Evolutionary conservation across 1,139 yeast species (phyloP).

Genomic region (Blastobotrys elegans): DNA sequence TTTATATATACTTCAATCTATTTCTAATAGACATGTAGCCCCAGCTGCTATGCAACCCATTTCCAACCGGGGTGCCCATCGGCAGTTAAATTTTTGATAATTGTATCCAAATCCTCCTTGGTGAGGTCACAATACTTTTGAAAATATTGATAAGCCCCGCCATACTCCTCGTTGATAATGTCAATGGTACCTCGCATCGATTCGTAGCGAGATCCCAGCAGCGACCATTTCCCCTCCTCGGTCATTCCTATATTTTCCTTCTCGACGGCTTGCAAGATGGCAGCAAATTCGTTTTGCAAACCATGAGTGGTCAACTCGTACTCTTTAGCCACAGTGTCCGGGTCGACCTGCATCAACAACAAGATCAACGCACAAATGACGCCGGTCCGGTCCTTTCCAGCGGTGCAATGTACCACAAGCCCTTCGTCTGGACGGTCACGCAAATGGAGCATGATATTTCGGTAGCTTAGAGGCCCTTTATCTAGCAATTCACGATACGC

Average conservation of each 20-base stretch:
- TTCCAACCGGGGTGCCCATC: constrained; percentile 2
- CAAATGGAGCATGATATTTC: constrained; percentile 32
- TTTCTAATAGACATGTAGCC: not conserved
- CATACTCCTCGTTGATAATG: not conserved
- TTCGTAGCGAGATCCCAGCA: not conserved
- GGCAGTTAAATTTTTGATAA: constrained; percentile 43
- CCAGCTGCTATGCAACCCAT: not conserved
- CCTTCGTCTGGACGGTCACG: constrained; percentile 49
- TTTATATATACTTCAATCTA: not conserved
- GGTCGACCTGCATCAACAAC: constrained; percentile 59
- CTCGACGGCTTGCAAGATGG: constrained; percentile 22
- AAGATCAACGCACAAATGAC: constrained; percentile 65
- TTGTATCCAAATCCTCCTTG: constrained; percentile 44
- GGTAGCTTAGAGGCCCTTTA: constrained; percentile 37
- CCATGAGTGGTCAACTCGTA: constrained; percentile 73
- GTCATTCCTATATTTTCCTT: constrained; percentile 14
- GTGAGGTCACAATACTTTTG: constrained; percentile 43
- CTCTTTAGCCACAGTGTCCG: constrained; percentile 61
- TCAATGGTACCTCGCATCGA: not conserved
- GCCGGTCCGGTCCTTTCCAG: constrained; percentile 88
- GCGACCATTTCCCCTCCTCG: not conserved
- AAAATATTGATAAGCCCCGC: constrained; percentile 33
- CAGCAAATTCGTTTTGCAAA: constrained; percentile 31
- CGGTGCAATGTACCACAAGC: constrained; percentile 71
- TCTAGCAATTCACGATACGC: constrained; percentile 60